Evolutionary conservation across 2,329 filamentous ascomycete genomes (phyloP), one percentile per base, ranked within the genome.

Genomic region (Pyrenophora tritici-repentis): DNA sequence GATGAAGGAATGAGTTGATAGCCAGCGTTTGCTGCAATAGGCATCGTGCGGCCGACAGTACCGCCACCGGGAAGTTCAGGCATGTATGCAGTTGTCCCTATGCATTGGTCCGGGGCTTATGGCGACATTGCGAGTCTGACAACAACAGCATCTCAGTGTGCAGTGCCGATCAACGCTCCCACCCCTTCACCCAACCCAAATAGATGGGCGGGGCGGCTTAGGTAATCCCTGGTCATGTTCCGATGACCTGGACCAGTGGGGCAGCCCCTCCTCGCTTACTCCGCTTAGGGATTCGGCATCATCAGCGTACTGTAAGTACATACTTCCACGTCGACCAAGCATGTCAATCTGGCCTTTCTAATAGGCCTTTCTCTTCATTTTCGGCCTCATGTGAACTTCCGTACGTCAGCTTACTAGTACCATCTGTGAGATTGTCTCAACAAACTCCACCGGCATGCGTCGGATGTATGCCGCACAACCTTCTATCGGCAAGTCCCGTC

Each of bases 221-320:
- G 32, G 37, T 47, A 55, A 58, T 29, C 36, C 36, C 48, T 39
- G 41, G 37, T 38, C 32, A 37, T 42, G 47, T 55, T 59, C 59
- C 62, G 53, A 55, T 56, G 51, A 62, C 59, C 56, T 63, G 63
- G 62, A 45, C 47, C 37, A 37, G 50, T 58, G 54, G 51, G 50
- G 44, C 54, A 53, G 50, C 58, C 59, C 50, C 56, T 53, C 53
- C 29, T 53, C 48, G 53, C 59, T 58, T 62, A 42, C 55, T 47
- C 53, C 50, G 45, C 53, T 55, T 42, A 37, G 36, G 59, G 54
- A 61, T 54, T 60, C 50, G 56, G 44, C 44, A 57, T 34, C 42
- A 39, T 38, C 50, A 56, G 38, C 46, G 44, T 26, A 26, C 24
- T n/a, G n/a, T n/a, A 10, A 29, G 24, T 29, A 29, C 24, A 7